These are phyloP conservation scores for Closterium sp. DNA, from an alignment of 139 green algal species.

Conservation along the genomic window DNA sequence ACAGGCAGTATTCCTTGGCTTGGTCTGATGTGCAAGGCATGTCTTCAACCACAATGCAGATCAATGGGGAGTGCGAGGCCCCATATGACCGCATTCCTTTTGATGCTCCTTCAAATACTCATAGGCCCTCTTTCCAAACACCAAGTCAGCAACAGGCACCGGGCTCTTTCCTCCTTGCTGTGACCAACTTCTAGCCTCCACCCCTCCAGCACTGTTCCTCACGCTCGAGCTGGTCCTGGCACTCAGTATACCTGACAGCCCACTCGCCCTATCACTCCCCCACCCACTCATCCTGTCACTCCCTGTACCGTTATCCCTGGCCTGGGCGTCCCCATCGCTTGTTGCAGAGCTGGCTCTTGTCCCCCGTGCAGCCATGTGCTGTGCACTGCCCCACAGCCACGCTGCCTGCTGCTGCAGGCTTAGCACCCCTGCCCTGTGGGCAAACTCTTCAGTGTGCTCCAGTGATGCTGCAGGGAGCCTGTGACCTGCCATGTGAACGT, in stretches of 20 bases:
- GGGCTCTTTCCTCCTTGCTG: neutral
- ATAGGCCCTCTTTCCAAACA: neutral
- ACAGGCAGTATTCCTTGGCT: no score
- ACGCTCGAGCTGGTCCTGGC: neutral
- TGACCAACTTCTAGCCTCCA: no score
- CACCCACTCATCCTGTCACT: neutral
- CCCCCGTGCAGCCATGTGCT: neutral
- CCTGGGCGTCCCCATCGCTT: neutral
- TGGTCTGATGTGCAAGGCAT: no score
- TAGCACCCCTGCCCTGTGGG: neutral
- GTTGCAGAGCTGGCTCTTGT: neutral
- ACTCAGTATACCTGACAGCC: neutral
- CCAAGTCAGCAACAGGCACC: neutral
- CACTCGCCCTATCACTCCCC: neutral
- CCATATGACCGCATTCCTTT: neutral
- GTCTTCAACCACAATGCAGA: neutral
- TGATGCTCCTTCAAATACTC: neutral
- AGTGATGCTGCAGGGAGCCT: neutral
- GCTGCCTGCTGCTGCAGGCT: neutral
- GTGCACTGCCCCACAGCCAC: neutral
- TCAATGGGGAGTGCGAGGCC: neutral
- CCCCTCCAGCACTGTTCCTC: neutral
- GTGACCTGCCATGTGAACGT: neutral
- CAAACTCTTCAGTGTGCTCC: neutral
- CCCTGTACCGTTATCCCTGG: neutral